These are phyloP conservation scores for Suillus ampliporus DNA, from an alignment of 768 basidiomycete species.

Conservation along the genomic window DNA sequence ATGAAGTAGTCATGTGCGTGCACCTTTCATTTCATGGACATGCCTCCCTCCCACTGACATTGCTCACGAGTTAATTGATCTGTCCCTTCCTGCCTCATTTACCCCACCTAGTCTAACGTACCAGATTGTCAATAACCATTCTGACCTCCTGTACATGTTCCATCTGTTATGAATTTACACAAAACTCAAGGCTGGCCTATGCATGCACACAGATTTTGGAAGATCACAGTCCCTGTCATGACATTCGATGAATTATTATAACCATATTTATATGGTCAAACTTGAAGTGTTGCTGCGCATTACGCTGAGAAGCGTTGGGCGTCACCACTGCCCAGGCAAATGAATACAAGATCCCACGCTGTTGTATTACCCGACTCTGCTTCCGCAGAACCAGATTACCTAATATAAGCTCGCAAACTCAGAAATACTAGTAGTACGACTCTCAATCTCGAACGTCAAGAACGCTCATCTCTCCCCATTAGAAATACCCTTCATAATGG, in stretches of 20 bases:
- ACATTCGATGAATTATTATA: slow-evolving; percentile 52
- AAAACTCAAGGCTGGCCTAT: slow-evolving; percentile 20
- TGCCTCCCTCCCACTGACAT: slow-evolving; percentile 59
- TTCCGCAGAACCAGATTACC: no score
- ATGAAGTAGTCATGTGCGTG: slow-evolving; percentile 78
- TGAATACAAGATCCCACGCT: neutral
- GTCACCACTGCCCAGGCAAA: slow-evolving; percentile 14
- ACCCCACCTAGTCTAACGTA: slow-evolving; percentile 26
- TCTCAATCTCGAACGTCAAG: no score
- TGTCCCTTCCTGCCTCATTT: slow-evolving; percentile 27
- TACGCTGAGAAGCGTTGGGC: slow-evolving; percentile 51
- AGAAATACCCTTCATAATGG: no score
- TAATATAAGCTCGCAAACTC: no score
- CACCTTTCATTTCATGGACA: neutral
- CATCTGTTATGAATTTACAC: neutral
- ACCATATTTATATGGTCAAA: slow-evolving; percentile 61
- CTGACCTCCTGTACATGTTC: slow-evolving; percentile 51
- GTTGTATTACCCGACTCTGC: neutral
- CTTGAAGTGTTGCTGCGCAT: slow-evolving; percentile 48
- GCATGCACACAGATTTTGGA: slow-evolving; percentile 61
- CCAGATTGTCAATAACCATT: slow-evolving; percentile 50
- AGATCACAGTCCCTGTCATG: slow-evolving; percentile 65
- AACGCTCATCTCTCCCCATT: no score
- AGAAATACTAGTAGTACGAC: no score
- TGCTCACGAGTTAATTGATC: slow-evolving; percentile 76